A percentile compares a stretch with the other conserved stretches of the same genome.
phyloP scores from a whole-genome alignment of 2,329 filamentous ascomycete species.

The Colletotrichum chlorophyti region DNA sequence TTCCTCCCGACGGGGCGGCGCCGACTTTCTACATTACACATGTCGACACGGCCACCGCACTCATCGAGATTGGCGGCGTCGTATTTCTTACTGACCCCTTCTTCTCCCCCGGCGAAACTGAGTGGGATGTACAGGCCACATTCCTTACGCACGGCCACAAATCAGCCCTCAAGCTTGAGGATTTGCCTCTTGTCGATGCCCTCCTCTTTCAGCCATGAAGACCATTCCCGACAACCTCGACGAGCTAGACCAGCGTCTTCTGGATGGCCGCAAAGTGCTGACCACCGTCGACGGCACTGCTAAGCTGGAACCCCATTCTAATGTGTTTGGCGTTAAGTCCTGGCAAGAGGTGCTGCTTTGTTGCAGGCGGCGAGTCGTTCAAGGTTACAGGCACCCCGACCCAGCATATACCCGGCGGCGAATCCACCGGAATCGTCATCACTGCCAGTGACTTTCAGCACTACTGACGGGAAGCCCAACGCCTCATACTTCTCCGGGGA shows the following conservation, averaged over 20 bases:
- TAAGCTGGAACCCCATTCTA: slow-evolving; percentile 50
- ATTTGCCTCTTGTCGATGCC: slow-evolving; percentile 53
- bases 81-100: slow-evolving; percentile 53
- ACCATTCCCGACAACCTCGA: slow-evolving; percentile 59
- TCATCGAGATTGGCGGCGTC: slow-evolving; percentile 48
- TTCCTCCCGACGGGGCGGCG: too few species aligned
- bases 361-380: too few species aligned
- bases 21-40: too few species aligned
- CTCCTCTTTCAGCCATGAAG: slow-evolving; percentile 56
- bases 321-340: slow-evolving; percentile 47
- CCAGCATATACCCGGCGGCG: too few species aligned
- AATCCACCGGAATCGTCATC: too few species aligned
- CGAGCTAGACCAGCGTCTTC: slow-evolving; percentile 48
- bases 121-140: slow-evolving; percentile 19
- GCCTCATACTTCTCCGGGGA: too few species aligned
- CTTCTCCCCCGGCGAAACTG: slow-evolving; percentile 46
- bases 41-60: slow-evolving; percentile 56
- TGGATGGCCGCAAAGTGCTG: slow-evolving; percentile 52
- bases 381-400: too few species aligned
- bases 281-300: slow-evolving; percentile 52
- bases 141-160: slow-evolving; percentile 30
- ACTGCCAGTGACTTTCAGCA: too few species aligned
- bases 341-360: too few species aligned
- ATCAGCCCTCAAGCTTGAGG: slow-evolving; percentile 43
- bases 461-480: too few species aligned